Evolutionary conservation across 1,284 basidiomycete genomes (phyloP).

Genomic region (Ganoderma sinense): DNA sequence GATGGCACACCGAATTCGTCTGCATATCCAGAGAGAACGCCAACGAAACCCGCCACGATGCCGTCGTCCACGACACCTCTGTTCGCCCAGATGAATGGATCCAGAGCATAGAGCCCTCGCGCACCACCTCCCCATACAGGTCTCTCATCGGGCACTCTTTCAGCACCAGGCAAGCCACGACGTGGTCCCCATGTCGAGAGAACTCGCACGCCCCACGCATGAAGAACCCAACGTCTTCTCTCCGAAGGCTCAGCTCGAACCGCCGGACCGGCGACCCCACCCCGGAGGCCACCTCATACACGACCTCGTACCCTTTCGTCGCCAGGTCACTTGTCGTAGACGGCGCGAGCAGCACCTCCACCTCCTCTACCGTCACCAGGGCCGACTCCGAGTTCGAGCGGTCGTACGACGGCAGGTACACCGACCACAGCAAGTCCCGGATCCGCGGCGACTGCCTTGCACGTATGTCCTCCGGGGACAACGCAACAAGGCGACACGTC

Average conservation of each 20-base stretch:
- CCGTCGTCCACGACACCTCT: background rate
- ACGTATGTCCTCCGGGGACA: background rate
- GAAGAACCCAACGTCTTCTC: background rate
- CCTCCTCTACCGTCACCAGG: background rate
- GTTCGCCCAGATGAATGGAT: background rate
- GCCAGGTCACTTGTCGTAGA: background rate
- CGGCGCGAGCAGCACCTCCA: constrained; percentile 1
- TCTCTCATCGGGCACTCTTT: background rate
- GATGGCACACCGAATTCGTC: background rate
- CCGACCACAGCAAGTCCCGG: background rate
- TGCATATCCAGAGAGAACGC: background rate
- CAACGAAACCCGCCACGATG: background rate
- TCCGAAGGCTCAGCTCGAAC: background rate
- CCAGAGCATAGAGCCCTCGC: background rate
- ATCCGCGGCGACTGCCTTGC: background rate
- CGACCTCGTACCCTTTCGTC: background rate
- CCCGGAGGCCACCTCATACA: background rate
- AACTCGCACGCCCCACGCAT: background rate
- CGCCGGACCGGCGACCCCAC: background rate
- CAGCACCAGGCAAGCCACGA: background rate
- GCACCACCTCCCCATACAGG: background rate
- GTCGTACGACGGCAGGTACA: constrained; percentile 3
- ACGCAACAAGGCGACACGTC: background rate
- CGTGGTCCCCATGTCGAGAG: background rate
- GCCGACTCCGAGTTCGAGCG: constrained; percentile 1